These are phyloP conservation scores for Dendrocalamus sinicus DNA, from an alignment of 176 grass and related monocot species.

Conservation along the genomic window DNA sequence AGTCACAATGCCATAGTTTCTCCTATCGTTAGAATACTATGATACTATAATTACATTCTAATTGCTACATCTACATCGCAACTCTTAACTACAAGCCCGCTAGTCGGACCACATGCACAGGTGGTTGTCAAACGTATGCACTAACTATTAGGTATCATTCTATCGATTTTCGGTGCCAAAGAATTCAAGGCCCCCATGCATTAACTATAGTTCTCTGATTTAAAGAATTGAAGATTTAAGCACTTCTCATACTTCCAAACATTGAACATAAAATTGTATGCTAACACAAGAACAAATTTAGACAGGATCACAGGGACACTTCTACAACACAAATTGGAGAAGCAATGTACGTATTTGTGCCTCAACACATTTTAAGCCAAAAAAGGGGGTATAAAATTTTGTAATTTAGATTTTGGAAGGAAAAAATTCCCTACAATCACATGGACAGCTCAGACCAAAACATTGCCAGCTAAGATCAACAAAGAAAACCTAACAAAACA, in stretches of 20 bases:
- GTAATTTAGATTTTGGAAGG: slow-evolving; percentile 8
- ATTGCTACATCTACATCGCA: not conserved
- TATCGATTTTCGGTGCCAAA: not conserved
- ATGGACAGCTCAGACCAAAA: slow-evolving; percentile 10
- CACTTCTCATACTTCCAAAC: not conserved
- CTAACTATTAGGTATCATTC: not conserved
- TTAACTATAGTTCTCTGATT: not conserved
- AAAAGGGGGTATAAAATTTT: not conserved
- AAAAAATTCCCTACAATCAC: not conserved
- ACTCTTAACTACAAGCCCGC: not conserved
- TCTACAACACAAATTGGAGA: slow-evolving; percentile 4
- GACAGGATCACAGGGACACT: not conserved
- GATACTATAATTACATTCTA: not conserved
- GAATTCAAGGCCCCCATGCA: not conserved
- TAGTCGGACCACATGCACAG: not conserved
- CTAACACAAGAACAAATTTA: not conserved
- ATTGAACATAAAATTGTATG: not conserved
- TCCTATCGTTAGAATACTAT: not conserved
- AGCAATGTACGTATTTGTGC: slow-evolving; percentile 2
- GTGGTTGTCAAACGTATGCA: not conserved
- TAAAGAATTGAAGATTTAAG: not conserved
- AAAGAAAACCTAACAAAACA: not conserved
- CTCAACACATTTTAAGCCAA: not conserved
- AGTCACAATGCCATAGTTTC: not conserved
- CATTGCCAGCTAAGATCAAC: slow-evolving; percentile 12